Evolutionary conservation across 805 yeast species (phyloP), one percentile per base, ranked within the genome.

Genomic region (Yarrowia deformans): DNA sequence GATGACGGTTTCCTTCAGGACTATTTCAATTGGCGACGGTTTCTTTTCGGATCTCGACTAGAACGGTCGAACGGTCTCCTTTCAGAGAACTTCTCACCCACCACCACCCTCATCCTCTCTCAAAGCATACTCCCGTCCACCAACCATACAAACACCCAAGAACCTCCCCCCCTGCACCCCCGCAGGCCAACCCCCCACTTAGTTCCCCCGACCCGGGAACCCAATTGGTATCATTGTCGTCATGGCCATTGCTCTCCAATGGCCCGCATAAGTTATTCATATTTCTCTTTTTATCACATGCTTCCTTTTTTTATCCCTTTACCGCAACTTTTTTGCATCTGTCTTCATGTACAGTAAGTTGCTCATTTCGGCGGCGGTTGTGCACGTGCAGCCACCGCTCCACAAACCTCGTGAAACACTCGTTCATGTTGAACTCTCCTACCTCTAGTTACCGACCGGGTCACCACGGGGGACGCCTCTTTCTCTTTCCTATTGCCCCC

Each of bases 231-330:
- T 12, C 55, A 12, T 18, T 8, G 39, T 9, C 34, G 8, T 12
- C 55, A 50, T 50, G 55, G 39, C 39, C 55, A n/a, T 34, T 50
- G 16, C 40, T 7, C 35, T 9, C 14, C 55, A 34, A 18, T 35
- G 56, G 56, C 40, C 56, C 40, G 56, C 56, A 50, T 50, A 50
- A 50, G 56, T 50, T 50, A 50, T 50, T 50, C 56, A 50, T 34
- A 50, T 50, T 35, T 8, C 14, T 10, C 34, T 9, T n/a, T 50
- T 50, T 50, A 35, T 48, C 52, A 29, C 23, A 8, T 16, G 35
- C 40, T 39, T 39, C 29, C 18, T 48, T 2, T 48, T 29, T 29
- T 29, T 9, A 5, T 14, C 6, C 13, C 14, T 4, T 19, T 45
- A 0, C 14, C 16, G 8, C 19, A 18, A 8, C 12, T 23, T 29